Evolutionary conservation across 495 filamentous ascomycete species (phyloP).

Genomic region (Trichoderma orchidacearum): DNA sequence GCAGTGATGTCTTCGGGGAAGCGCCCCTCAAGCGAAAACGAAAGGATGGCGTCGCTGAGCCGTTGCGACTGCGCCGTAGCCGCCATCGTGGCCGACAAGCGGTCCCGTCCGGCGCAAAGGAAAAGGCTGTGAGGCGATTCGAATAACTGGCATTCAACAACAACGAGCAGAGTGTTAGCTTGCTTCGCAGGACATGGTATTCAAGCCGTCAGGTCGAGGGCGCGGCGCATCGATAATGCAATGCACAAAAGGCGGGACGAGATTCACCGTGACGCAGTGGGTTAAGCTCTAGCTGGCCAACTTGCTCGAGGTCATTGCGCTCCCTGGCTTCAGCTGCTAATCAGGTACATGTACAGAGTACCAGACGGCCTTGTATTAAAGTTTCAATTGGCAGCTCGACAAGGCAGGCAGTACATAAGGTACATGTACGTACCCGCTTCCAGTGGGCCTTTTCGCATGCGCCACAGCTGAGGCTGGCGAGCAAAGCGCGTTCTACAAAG

Average conservation of each 20-base stretch:
- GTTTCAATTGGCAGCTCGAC: no score
- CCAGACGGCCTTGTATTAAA: no score
- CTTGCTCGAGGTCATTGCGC: no score
- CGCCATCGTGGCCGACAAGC: slow-evolving; percentile 8
- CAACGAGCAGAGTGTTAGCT: background rate
- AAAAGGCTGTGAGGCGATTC: background rate
- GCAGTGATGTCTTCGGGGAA: slow-evolving; percentile 66
- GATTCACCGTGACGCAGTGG: background rate
- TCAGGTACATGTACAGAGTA: no score
- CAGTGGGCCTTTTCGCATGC: background rate
- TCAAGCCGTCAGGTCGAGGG: background rate
- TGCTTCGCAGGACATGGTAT: background rate
- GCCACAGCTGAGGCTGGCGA: background rate
- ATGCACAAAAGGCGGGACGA: no score
- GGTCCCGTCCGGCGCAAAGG: background rate
- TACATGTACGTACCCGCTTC: background rate
- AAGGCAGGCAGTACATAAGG: no score
- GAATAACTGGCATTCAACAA: background rate
- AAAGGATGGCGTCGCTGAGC: slow-evolving; percentile 53
- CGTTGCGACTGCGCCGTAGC: slow-evolving; percentile 9
- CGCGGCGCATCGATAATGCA: background rate
- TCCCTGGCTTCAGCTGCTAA: no score
- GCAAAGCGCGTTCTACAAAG: no score
- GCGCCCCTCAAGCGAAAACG: slow-evolving; percentile 52
- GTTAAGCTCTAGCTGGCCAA: background rate